These are phyloP conservation scores for Talaromyces thailandensis DNA, from an alignment of 495 filamentous ascomycete genomes.

Conservation along the genomic window DNA sequence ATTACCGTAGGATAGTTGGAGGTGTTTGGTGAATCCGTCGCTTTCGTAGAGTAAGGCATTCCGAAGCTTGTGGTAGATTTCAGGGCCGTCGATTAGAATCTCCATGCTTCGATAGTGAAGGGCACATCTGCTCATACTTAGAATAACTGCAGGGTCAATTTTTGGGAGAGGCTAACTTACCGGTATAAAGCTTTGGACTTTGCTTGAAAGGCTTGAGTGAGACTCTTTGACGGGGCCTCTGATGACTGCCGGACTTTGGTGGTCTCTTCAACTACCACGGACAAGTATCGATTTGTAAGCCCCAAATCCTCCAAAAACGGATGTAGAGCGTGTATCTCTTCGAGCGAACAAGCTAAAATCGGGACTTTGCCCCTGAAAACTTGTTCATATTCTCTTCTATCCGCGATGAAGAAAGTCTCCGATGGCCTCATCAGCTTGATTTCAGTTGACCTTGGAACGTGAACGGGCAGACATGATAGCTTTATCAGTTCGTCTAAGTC, in stretches of 20 bases:
- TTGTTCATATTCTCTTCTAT: not conserved
- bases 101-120: not conserved
- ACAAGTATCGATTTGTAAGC: not conserved
- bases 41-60: not conserved
- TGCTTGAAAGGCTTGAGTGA: not conserved
- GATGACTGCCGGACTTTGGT: not conserved
- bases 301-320: not conserved
- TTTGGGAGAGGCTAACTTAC: too few species aligned
- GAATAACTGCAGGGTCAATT: too few species aligned
- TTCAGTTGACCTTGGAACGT: not conserved
- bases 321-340: not conserved
- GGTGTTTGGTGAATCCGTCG: not conserved
- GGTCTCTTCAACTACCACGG: not conserved
- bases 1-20: not conserved
- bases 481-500: not conserved
- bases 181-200: not conserved
- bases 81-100: not conserved
- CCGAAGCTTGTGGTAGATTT: not conserved
- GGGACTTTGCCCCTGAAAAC: not conserved
- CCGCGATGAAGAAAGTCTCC: not conserved
- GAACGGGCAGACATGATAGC: not conserved
- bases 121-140: too few species aligned
- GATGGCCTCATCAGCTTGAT: not conserved
- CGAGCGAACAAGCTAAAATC: not conserved
- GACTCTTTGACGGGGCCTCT: not conserved